These are phyloP conservation scores for Fusarium liriodendri DNA, from an alignment of 2,329 filamentous ascomycete species.

Conservation along the genomic window DNA sequence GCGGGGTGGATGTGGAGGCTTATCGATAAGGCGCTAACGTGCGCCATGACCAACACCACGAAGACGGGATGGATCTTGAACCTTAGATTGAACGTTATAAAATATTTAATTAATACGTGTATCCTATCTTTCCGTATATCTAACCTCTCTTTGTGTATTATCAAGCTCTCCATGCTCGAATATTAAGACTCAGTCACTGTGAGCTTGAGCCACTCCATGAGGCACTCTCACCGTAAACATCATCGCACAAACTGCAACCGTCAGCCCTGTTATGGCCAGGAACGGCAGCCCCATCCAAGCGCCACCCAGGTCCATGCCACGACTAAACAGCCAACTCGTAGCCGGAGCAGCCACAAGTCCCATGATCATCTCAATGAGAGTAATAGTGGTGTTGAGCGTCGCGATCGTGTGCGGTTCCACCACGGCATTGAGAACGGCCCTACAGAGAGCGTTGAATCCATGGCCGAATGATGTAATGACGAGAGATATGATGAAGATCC, in stretches of 20 bases:
- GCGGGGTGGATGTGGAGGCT: slow-evolving; percentile 31
- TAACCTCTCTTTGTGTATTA: neutral
- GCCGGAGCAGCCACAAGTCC: slow-evolving; percentile 58
- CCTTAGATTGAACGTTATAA: neutral
- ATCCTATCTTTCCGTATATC: neutral
- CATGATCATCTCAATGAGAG: slow-evolving; percentile 62
- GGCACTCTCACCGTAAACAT: slow-evolving; percentile 48
- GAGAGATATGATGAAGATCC: slow-evolving; percentile 54
- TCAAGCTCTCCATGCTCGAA: neutral
- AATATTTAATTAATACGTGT: neutral
- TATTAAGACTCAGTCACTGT: neutral
- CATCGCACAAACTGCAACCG: slow-evolving; percentile 43
- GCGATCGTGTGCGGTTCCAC: slow-evolving; percentile 66
- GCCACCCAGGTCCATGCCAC: slow-evolving; percentile 59
- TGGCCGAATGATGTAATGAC: slow-evolving; percentile 58
- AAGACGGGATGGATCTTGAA: neutral
- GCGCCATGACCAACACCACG: neutral
- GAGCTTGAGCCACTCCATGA: slow-evolving; percentile 26
- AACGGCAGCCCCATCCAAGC: slow-evolving; percentile 63
- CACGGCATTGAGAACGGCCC: slow-evolving; percentile 63
- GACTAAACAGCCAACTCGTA: slow-evolving; percentile 58
- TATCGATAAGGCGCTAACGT: slow-evolving; percentile 36
- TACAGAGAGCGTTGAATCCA: slow-evolving; percentile 56
- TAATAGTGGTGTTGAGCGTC: slow-evolving; percentile 64
- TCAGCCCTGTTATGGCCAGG: slow-evolving; percentile 50